Base-by-base conservation (phyloP, 495 filamentous ascomycete genomes). In the Alectoria sarmentosa region DNA sequence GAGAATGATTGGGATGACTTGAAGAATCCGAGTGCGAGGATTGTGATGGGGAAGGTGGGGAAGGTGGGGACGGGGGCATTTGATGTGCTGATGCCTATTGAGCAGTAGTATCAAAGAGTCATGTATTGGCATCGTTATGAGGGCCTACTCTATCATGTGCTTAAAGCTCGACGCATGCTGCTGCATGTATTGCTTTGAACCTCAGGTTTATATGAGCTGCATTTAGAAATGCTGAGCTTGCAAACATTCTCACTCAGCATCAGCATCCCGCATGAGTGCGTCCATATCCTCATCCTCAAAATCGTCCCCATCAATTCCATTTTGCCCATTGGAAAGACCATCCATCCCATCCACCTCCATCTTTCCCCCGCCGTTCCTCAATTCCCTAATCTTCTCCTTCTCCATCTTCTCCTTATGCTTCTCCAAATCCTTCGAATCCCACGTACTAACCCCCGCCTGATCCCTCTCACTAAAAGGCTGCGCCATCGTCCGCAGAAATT, bases 1-100 rank as follows among this genome's bases (percentile, higher is more conserved):
- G 91, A 96, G 69, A 84, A 88, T 60, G 94, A 96, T 74, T 88
- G 85, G 80, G 94, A 99, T 76, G 88, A 90, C 71, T 81, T 99
- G 61, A 87, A 81, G 64, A 90, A 86, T 68, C 95, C 94, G 7
- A 92, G 88, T 74, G 86, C 88, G 66, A 84, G 92, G 65, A 91
- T 99, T 75, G 90, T 97, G 63, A 82, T 93, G 63, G 94, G 94
- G 19, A 88, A 86, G 72, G 75, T 90, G 63, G 86, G 90, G 30
- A 87, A 81, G 65, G 85, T 93, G 61, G 94, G 94, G 55, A 98
- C 94, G 6, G 95, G 95, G 34, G 84, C 85, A 58, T 97, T 97
- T 75, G 94, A 97, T 76, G 84, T 98, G 41, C 78, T 97, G 70
- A 82, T 86, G 74, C 83, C 84, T 72, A 84, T 86, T 66, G 65